A percentile compares a stretch with the other conserved stretches of the same genome.
Conservation (phyloP, 306 rosid genomes). For the Castanea sativa region DNA sequence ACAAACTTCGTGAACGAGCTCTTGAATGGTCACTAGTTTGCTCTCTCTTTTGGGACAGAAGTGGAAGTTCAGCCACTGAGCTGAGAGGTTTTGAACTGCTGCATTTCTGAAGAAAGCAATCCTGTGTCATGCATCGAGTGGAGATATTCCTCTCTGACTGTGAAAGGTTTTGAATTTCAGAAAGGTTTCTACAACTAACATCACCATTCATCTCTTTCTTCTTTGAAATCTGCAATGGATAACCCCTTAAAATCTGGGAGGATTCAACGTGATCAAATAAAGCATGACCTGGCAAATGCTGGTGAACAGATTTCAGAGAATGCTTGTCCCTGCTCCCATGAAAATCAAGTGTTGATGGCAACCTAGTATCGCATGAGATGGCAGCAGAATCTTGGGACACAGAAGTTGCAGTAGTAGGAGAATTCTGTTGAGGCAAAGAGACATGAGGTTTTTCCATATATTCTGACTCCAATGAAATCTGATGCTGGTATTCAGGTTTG, state of each 20-base stretch:
- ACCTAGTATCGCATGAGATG: slow-evolving; percentile 38
- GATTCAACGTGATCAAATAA: slow-evolving; percentile 29
- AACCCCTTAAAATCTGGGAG: slow-evolving; percentile 46
- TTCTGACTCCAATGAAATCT: slow-evolving; percentile 28
- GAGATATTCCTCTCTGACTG: slow-evolving; percentile 24
- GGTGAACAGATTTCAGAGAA: slow-evolving; percentile 31
- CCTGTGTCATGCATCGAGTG: slow-evolving; percentile 4
- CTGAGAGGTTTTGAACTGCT: slow-evolving; percentile 24
- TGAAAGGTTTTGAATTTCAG: slow-evolving; percentile 21
- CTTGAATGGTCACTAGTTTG: slow-evolving; percentile 30
- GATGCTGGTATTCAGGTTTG: slow-evolving; percentile 35
- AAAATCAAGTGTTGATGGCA: slow-evolving; percentile 46
- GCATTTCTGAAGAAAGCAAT: slow-evolving; percentile 25
- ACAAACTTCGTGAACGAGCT: slow-evolving; percentile 26
- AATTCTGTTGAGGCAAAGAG: slow-evolving; percentile 28
- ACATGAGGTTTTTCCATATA: slow-evolving; percentile 34
- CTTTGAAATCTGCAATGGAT: slow-evolving; percentile 40
- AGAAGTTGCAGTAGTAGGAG: slow-evolving; percentile 35
- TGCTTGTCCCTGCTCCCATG: slow-evolving; percentile 36
- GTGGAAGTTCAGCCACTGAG: slow-evolving; percentile 45
- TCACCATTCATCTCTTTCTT: slow-evolving; percentile 52
- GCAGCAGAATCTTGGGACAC: slow-evolving; percentile 32
- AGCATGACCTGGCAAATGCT: slow-evolving; percentile 27
- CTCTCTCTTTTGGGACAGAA: slow-evolving; percentile 43
- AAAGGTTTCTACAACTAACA: slow-evolving; percentile 35